Evolutionary conservation across 768 basidiomycete species (phyloP), one percentile per base, ranked within the genome.

Genomic region (Pleurotus tuber-regium): DNA sequence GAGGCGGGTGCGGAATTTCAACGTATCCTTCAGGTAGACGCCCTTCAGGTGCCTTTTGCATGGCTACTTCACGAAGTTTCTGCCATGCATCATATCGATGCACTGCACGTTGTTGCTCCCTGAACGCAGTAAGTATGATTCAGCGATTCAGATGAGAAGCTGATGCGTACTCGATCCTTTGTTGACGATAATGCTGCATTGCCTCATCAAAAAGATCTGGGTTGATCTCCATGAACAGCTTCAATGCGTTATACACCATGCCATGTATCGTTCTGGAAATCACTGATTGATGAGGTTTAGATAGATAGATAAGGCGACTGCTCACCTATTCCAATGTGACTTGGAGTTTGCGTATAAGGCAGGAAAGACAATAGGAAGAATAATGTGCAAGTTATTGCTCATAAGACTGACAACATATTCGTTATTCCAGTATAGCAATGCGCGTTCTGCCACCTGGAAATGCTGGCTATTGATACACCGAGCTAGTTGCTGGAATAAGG

Each of bases 331-430:
- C 97, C 97, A 99, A 68, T 99, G 97, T 18, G 90, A 85, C 68
- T 90, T 93, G 40, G 95, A 98, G 69, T 98, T 98, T 35, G 86
- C 87, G 67, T 96, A 98, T 56, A 99, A 70, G 5, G 95, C 89
- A 24, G 96, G 93, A 75, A 98, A 99, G 44, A 99, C 94, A 62
- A 99, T 92, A 5, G 97, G 97, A 25, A 99, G 78, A 53, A 99
- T 83, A 55, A 86, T 70, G 19, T 82, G 69, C 57, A 98, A 78
- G 66, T 98, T 98, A 63, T 98, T 94, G 67, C 92, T 92, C 92
- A 99, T 98, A 47, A 99, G 82, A 69, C 97, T 99, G 61, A 99
- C 92, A 58, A 98, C 95, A 71, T 98, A 99, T 72, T 98, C 97
- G 72, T 98, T 98, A 73, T 98, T 98, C 97, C 97, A 99, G 68